Evolutionary conservation across 345 rosid species (phyloP).

Genomic region (Sisymbrium altissimum): DNA sequence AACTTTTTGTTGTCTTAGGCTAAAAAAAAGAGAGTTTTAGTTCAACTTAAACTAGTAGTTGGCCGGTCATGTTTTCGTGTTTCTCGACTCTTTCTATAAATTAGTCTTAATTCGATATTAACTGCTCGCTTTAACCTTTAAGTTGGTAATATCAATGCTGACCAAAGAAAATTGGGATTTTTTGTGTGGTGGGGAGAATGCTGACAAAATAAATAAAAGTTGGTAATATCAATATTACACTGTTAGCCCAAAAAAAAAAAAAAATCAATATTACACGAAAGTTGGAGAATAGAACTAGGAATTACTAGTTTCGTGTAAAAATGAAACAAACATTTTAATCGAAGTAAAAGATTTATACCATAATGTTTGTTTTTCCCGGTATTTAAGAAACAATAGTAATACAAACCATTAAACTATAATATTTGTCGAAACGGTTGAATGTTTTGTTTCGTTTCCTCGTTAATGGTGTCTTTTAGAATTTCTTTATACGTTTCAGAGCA

Average conservation of each 20-base stretch:
- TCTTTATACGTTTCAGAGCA: background rate
- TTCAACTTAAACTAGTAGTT: background rate
- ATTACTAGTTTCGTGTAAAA: slow-evolving; percentile 7
- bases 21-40: background rate
- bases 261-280: too few relatives aligned
- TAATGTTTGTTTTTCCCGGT: background rate
- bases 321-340: background rate
- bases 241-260: too few relatives aligned
- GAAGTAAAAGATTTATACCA: too few relatives aligned
- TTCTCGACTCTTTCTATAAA: background rate
- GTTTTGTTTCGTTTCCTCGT: background rate
- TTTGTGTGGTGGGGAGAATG: too few relatives aligned
- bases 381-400: background rate
- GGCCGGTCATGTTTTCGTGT: slow-evolving; percentile 10
- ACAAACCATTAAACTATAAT: background rate
- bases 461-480: too few relatives aligned
- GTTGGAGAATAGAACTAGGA: background rate
- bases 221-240: background rate
- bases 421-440: background rate
- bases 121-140: background rate
- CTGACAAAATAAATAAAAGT: too few relatives aligned
- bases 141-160: background rate
- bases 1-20: background rate
- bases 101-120: background rate
- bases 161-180: too few relatives aligned